Evolutionary conservation across 257 asterid genomes (phyloP), one percentile per base, ranked within the genome.

Genomic region (Solanum phureja): DNA sequence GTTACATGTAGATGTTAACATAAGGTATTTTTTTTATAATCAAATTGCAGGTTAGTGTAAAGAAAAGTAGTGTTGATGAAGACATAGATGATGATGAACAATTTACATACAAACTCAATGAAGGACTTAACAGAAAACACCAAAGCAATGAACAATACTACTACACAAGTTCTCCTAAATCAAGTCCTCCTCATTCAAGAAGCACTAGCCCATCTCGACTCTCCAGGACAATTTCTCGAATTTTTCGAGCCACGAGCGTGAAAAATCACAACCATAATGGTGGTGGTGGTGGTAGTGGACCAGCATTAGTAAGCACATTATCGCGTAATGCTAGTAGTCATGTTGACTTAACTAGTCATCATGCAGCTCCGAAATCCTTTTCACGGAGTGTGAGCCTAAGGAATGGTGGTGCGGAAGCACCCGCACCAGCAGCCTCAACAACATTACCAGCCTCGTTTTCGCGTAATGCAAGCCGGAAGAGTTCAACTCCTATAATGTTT

Each of bases 401-500:
- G 37, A 90, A 56, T 37, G 89, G 88, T 85, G 3, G 44, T 87
- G 90, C 5, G 33, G 83, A 23, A 74, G 88, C 66, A 9, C 8
- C 85, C 27, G 9, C 66, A 16, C 7, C 85, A 11, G 16, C 86
- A 66, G 2, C 88, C 5, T 29, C 87, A 49, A 3, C 90, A 1
- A 46, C 91, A 1, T 58, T 35, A 2, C 79, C 83, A 21, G 84
- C 90, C 64, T 49, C 92, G 11, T 79, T 95, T 11, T 89, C 94
- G 3, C 91, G 90, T 81, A 88, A 84, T 90, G 8, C 69, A 23
- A 93, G 95, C 91, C 71, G 91, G 58, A 90, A 87, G 87, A 91
- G 89, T 71, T 68, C 94, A 0, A 91, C 92, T 56, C 90, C 92
- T 3, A 95, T 95, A 40, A 75, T 94, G 84, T 95, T 90, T 27